Evolutionary conservation across 2,329 filamentous ascomycete genomes (phyloP), one percentile per base, ranked within the genome.

Genomic region (Fusarium robinianum): DNA sequence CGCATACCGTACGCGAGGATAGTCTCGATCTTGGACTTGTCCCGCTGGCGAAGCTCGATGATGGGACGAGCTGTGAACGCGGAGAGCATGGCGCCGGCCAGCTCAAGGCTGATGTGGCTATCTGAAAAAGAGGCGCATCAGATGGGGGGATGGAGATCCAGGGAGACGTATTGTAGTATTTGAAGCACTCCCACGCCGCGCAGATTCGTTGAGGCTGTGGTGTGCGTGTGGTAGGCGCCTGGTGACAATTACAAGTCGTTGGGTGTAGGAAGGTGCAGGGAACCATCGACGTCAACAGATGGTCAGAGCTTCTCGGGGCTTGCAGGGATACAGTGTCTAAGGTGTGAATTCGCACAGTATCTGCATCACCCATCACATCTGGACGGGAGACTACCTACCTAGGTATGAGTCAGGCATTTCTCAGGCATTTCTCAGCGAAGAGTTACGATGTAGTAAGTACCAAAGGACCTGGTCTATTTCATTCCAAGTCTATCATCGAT

Each of bases 11-110:
- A 89, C 50, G 92, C 89, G 33, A 97, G 79, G 57, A 99, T 89
- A 35, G 89, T 94, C 73, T 99, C 94, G 72, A 99, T 96, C 77
- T 87, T 94, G 57, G 89, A 95, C 77, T 95, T 96, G 81, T 97
- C 92, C 70, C 89, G 86, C 70, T 85, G 84, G 74, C 88, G 91
- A 63, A 99, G 87, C 87, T 99, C 94, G 78, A 97, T 88, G 68
- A 99, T 92, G 55, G 91, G 88, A 65, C 89, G 88, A 75, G 94
- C 91, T 61, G 88, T 95, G 74, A 99, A 99, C 67, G 94, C 94
- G 72, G 92, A 95, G 72, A 99, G 86, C 94, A 96, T 96, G 71
- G 76, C 77, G 68, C 52, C 56, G 69, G 63, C 69, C 70, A 73
- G 72, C 73, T 68, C 71, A 55, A 58, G 60, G 62, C 62, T 63